Percentiles rank a stretch among this genome's conserved stretches.
These are phyloP conservation scores for Dianthus caryophyllus DNA, from an alignment of 148 eudicot species.

Conservation along the genomic window DNA sequence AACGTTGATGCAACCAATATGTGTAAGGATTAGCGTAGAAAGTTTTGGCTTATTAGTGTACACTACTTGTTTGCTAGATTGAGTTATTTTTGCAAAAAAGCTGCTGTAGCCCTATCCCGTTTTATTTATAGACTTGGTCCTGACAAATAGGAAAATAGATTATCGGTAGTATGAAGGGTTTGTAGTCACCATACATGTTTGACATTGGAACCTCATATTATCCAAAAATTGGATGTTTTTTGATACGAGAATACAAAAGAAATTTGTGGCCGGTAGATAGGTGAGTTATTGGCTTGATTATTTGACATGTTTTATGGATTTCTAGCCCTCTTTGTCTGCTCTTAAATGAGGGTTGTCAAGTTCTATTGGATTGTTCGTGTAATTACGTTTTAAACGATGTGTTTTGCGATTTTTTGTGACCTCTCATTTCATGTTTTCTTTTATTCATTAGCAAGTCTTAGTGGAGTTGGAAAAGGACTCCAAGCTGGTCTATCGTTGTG, in stretches of 20 bases:
- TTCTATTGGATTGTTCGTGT: too few species aligned
- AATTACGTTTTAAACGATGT: too few species aligned
- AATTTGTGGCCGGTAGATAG: not conserved
- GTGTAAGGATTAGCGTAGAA: not conserved
- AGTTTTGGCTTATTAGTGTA: not conserved
- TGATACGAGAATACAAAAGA: not conserved
- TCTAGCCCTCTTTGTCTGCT: not conserved
- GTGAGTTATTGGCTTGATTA: not conserved
- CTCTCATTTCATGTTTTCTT: slow-evolving; percentile 1
- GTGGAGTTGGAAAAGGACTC: slow-evolving; percentile 79
- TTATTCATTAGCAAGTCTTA: slow-evolving; percentile 65
- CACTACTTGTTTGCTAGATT: not conserved
- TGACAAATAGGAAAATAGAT: not conserved
- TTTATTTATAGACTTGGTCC: too few species aligned
- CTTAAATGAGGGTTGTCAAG: not conserved
- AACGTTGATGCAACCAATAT: too few species aligned
- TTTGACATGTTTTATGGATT: too few species aligned
- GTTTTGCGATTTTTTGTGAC: not conserved
- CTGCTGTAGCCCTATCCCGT: not conserved
- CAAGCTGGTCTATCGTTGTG: slow-evolving; percentile 96
- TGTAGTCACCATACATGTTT: too few species aligned
- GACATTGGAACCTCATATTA: slow-evolving; percentile 8
- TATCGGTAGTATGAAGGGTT: not conserved
- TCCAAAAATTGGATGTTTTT: not conserved
- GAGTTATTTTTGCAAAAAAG: not conserved